Evolutionary conservation across 2,329 filamentous ascomycete species (phyloP), one percentile per base, ranked within the genome.

Genomic region (Beauveria australis): DNA sequence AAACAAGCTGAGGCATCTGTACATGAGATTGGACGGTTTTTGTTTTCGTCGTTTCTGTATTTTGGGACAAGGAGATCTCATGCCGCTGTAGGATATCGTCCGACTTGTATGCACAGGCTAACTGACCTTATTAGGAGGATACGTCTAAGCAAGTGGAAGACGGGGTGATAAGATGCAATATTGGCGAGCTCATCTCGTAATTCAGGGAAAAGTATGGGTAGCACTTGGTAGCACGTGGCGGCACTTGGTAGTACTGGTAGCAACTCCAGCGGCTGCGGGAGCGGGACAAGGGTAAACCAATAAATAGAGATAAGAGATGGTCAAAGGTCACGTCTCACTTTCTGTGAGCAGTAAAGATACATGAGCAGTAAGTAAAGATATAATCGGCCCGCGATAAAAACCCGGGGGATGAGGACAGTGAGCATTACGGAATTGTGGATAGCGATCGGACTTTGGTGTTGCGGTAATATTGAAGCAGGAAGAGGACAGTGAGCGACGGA

Each of bases 351-450:
- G 33, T 37, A 16, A 37, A 37, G 14, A 37, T 37, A 37, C 33
- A 37, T 37, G 33, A 16, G 33, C 33, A 37, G 33, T 37, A 37
- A 37, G 30, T 33, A 33, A 37, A 37, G 33, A 37, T 37, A 33
- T 16, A 37, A 37, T 30, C 53, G 22, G 40, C 37, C 51, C 18
- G 56, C 56, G 56, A 59, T 59, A 59, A 59, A 59, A 59, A 59
- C 26, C 46, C 48, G 56, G 56, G 40, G 47, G 30, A 48, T 5
- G 46, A 8, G 14, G 22, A 7, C 47, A 33, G 12, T 5, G 12
- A 49, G 22, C 18, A 49, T 18, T 24, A 49, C 22, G 26, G 24
- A 37, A 49, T 46, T n/a, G 48, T n/a, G 19, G 28, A 28, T 43
- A 19, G 37, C 47, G 37, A 59, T 52, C 33, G 56, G 56, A 52